These are phyloP conservation scores for Chrysosporium queenslandicum DNA, from an alignment of 2,329 filamentous ascomycete species.

Conservation along the genomic window DNA sequence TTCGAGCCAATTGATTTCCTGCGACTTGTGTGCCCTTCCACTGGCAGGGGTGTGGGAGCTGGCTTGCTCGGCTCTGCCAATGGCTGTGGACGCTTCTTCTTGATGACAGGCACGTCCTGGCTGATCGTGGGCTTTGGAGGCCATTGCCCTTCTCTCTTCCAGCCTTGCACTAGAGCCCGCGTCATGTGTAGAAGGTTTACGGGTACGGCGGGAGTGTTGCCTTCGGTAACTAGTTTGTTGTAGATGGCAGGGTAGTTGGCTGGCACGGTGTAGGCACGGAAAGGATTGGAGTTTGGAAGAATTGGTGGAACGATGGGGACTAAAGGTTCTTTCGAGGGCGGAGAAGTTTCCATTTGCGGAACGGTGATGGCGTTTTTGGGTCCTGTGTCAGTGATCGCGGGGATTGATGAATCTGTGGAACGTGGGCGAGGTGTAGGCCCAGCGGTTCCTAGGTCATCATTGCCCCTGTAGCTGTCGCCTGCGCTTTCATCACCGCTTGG, in stretches of 20 bases:
- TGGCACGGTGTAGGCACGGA: conserved; percentile 66
- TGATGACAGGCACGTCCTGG: conserved; percentile 17
- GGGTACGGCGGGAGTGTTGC: conserved; percentile 71
- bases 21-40: conserved; percentile 19
- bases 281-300: conserved; percentile 61
- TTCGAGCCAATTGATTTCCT: conserved; percentile 23
- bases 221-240: conserved; percentile 73
- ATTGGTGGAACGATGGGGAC: conserved; percentile 65
- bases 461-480: conserved; percentile 11
- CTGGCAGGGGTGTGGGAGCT: conserved; percentile 6
- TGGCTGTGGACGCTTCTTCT: conserved; percentile 1
- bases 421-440: not conserved
- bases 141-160: conserved; percentile 92
- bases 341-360: conserved; percentile 18
- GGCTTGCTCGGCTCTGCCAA: conserved; percentile 7
- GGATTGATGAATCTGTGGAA: conserved; percentile 1
- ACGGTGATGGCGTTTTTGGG: conserved; percentile 1
- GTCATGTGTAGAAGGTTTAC: conserved; percentile 79
- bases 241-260: conserved; percentile 72
- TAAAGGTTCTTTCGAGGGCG: conserved; percentile 43
- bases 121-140: conserved; percentile 53
- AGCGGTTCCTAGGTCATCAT: conserved; percentile 10
- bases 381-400: conserved; percentile 23
- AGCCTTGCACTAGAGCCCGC: conserved; percentile 71
- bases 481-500: conserved; percentile 17